phyloP scores from a whole-genome alignment of 225 moss, liverwort and hornwort genomes.

The Pseudoscleropodium purum region DNA sequence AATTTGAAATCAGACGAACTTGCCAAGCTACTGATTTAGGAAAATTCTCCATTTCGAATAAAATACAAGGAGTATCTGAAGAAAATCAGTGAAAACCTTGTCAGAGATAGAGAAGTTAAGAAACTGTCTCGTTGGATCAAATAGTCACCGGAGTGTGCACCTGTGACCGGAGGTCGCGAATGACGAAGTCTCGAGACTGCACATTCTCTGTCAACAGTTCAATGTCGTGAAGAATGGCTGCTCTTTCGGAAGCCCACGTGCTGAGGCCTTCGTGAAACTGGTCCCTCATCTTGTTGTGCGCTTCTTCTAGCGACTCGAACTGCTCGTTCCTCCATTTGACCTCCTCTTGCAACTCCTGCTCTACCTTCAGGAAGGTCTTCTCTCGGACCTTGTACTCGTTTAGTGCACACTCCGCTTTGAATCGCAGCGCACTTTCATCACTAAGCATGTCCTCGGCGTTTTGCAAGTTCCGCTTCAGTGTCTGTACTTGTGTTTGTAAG shows the following conservation, averaged over 20 bases:
- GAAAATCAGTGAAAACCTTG: background rate
- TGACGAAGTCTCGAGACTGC: constrained; percentile 38
- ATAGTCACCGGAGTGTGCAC: background rate
- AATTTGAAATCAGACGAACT: background rate
- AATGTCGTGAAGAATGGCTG: constrained; percentile 40
- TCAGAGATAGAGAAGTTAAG: background rate
- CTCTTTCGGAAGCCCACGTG: constrained; percentile 53
- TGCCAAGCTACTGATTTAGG: background rate
- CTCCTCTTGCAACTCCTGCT: constrained; percentile 52
- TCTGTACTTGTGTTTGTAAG: constrained; percentile 7
- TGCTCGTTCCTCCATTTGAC: constrained; percentile 87
- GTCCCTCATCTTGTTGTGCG: constrained; percentile 46
- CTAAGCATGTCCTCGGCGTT: constrained; percentile 44
- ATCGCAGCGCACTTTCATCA: constrained; percentile 33
- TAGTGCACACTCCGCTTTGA: constrained; percentile 42
- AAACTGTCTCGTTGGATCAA: background rate
- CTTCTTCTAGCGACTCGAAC: constrained; percentile 69
- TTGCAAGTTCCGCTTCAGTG: constrained; percentile 35
- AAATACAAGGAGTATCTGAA: background rate
- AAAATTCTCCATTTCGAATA: background rate
- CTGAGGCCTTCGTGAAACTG: constrained; percentile 40
- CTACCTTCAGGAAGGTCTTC: constrained; percentile 49
- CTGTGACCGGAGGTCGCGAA: constrained; percentile 46
- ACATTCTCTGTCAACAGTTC: constrained; percentile 45
- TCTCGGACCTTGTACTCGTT: constrained; percentile 49